Conservation (phyloP, 139 green algal genomes). For the Micractinium sp. region DNA sequence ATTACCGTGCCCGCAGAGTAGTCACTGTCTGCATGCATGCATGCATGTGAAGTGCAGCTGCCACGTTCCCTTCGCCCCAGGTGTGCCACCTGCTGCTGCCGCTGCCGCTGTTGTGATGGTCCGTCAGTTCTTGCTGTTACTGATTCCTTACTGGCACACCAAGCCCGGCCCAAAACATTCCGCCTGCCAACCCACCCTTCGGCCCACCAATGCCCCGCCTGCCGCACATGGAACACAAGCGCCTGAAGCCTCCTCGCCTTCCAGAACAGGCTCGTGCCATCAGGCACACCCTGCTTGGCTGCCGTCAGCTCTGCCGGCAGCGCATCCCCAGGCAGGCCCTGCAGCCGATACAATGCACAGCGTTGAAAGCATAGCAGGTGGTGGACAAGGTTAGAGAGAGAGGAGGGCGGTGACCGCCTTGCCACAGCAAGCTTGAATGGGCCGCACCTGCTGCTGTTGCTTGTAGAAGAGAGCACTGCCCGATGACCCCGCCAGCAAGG, state of each 20-base stretch:
- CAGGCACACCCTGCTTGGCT: not conserved
- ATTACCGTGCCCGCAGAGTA: not conserved
- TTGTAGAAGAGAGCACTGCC: not conserved
- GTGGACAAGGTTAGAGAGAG: not conserved
- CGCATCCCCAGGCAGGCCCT: constrained; percentile 4
- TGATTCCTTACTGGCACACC: too few relatives aligned
- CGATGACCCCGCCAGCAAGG: too few relatives aligned
- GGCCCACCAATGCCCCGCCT: too few relatives aligned
- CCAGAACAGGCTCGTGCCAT: constrained; percentile 27
- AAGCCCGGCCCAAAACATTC: too few relatives aligned
- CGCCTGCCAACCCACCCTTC: not conserved
- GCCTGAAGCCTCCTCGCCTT: constrained; percentile 25
- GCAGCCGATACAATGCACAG: not conserved
- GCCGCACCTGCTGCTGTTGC: not conserved
- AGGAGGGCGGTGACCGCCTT: not conserved
- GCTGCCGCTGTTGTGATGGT: not conserved
- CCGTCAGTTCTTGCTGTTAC: too few relatives aligned
- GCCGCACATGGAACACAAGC: constrained; percentile 27
- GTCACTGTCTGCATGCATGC: not conserved
- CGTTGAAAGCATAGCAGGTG: not conserved
- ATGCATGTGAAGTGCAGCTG: not conserved
- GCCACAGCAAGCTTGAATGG: not conserved
- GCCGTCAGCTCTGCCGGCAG: constrained; percentile 21
- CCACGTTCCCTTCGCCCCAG: not conserved
- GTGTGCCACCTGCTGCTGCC: not conserved